phyloP scores from a whole-genome alignment of 23 red algal species.

The Gracilaria domingensis region DNA sequence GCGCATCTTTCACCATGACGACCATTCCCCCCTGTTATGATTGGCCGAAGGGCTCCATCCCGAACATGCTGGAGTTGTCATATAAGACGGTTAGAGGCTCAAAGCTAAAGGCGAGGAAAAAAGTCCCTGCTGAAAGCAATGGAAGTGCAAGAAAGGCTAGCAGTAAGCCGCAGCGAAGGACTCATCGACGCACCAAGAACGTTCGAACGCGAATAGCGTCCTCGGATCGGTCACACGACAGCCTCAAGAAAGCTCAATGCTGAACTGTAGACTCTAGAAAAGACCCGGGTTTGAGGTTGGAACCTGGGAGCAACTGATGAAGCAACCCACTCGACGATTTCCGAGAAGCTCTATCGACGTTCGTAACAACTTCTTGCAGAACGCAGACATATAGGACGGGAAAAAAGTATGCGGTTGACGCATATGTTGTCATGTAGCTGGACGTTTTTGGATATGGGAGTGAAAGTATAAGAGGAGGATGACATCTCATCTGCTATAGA shows the following conservation, averaged over 20 bases:
- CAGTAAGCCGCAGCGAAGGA: neutral
- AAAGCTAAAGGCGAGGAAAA: neutral
- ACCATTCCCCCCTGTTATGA: conserved; percentile 58
- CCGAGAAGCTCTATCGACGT: neutral
- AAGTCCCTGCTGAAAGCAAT: neutral
- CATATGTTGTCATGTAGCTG: neutral
- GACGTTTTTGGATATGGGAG: neutral
- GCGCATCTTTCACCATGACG: conserved; percentile 19
- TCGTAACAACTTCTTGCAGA: neutral
- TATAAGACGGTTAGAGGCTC: conserved; percentile 45
- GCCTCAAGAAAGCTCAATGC: neutral
- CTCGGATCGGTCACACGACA: neutral
- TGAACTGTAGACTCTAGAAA: neutral
- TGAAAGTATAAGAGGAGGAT: neutral
- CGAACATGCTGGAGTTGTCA: conserved; percentile 46
- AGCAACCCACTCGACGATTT: neutral
- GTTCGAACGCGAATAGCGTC: neutral
- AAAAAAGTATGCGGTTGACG: neutral
- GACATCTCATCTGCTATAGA: neutral
- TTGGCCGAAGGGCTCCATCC: conserved; percentile 50
- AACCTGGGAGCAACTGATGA: neutral
- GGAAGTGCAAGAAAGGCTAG: no score
- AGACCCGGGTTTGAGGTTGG: no score
- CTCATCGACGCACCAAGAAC: neutral
- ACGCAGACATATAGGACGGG: neutral